These are phyloP conservation scores for Nakaseomyces bracarensis DNA, from an alignment of 1,139 yeast genomes.

Conservation along the genomic window DNA sequence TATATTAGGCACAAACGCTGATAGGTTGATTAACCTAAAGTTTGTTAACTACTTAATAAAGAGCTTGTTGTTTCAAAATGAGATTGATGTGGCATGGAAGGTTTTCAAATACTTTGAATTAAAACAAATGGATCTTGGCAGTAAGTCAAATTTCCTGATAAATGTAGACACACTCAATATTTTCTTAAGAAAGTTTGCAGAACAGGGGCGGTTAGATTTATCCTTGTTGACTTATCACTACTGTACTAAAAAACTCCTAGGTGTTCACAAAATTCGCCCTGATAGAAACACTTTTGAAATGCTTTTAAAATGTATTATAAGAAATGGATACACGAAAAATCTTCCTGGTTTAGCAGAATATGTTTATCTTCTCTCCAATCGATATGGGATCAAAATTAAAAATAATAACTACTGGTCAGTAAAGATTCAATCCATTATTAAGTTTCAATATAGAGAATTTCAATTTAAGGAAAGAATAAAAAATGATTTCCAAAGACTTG, in stretches of 20 bases:
- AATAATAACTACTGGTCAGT: conserved; percentile 24
- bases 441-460: conserved; percentile 10
- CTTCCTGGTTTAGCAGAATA: conserved; percentile 19
- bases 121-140: neutral
- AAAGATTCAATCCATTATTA: conserved; percentile 19
- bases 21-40: conserved; percentile 12
- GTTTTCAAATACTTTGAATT: conserved; percentile 14
- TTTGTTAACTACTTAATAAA: conserved; percentile 24
- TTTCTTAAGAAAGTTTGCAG: conserved; percentile 28
- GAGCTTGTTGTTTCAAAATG: conserved; percentile 23
- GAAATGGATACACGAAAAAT: conserved; percentile 30
- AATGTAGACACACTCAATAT: conserved; percentile 27
- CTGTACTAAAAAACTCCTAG: conserved; percentile 17
- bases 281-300: conserved; percentile 28
- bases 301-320: conserved; percentile 31
- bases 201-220: conserved; percentile 32
- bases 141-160: conserved; percentile 8
- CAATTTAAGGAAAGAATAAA: neutral
- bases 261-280: conserved; percentile 22
- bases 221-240: conserved; percentile 29
- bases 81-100: conserved; percentile 28
- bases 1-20: conserved; percentile 16
- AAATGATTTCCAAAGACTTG: neutral
- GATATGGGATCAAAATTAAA: conserved; percentile 8
- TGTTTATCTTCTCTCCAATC: conserved; percentile 9